Percentiles rank a stretch among this genome's conserved stretches.
Conservation (phyloP, 1,284 basidiomycete species). For the Mrakiaceae sp. region DNA sequence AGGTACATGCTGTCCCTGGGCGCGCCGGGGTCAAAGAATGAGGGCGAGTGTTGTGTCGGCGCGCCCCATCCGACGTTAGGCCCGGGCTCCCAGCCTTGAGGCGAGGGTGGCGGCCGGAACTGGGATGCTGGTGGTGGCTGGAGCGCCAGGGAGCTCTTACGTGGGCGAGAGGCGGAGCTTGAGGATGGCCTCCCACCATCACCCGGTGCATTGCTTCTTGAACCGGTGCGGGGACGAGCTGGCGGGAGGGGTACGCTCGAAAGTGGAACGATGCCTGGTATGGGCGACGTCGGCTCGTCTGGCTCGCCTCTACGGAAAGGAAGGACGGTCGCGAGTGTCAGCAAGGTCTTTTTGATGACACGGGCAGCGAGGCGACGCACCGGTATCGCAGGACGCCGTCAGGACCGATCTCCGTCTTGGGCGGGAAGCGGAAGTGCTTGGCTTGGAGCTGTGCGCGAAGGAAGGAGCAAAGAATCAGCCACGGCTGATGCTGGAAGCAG, state of each 20-base stretch:
- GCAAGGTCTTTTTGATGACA: background rate
- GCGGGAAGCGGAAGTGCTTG: conserved; percentile 79
- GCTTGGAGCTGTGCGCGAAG: conserved; percentile 48
- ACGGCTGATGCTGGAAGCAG: background rate
- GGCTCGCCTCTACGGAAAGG: background rate
- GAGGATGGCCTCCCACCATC: background rate
- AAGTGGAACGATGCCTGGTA: background rate
- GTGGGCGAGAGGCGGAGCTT: too few species aligned
- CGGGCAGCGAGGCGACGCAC: conserved; percentile 18
- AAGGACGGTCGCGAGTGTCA: background rate
- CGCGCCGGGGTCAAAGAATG: too few species aligned
- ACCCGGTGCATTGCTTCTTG: background rate
- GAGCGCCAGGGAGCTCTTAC: background rate
- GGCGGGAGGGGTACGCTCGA: background rate
- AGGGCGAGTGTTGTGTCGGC: too few species aligned
- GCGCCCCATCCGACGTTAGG: too few species aligned
- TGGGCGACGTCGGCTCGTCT: background rate
- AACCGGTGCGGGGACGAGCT: background rate
- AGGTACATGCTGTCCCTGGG: too few species aligned
- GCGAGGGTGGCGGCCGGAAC: background rate
- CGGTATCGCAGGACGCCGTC: conserved; percentile 73
- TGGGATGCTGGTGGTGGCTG: background rate
- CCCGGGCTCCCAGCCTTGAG: too few species aligned
- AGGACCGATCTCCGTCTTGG: conserved; percentile 68
- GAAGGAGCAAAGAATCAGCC: background rate